A percentile compares a stretch with the other conserved stretches of the same genome.
phyloP scores from a whole-genome alignment of 1,139 yeast species.

The Protomyces macrosporus region DNA sequence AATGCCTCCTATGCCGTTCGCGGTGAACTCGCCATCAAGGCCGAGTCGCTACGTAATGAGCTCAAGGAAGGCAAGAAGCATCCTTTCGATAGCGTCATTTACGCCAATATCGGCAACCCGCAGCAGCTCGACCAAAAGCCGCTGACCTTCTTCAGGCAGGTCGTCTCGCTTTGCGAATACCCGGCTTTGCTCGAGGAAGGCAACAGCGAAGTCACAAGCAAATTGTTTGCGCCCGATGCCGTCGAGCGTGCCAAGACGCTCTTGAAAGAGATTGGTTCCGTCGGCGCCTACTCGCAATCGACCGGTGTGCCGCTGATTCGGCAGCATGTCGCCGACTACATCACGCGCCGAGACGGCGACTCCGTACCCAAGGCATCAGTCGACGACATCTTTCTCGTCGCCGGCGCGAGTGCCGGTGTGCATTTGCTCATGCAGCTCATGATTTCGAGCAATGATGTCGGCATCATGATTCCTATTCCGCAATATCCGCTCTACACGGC shows the following conservation, averaged over 20 bases:
- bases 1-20: slow-evolving; percentile 93
- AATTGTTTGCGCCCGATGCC: slow-evolving; percentile 63
- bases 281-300: slow-evolving; percentile 91
- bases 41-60: slow-evolving; percentile 69
- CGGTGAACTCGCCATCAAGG: slow-evolving; percentile 87
- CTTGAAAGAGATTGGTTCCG: slow-evolving; percentile 62
- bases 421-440: slow-evolving; percentile 65
- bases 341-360: slow-evolving; percentile 62
- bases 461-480: slow-evolving; percentile 91
- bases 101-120: slow-evolving; percentile 94
- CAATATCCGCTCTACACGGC: slow-evolving; percentile 97
- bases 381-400: slow-evolving; percentile 71
- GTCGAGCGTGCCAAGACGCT: slow-evolving; percentile 60
- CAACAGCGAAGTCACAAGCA: slow-evolving; percentile 34
- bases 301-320: slow-evolving; percentile 76
- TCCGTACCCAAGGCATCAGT: slow-evolving; percentile 49
- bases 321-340: slow-evolving; percentile 73
- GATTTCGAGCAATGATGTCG: slow-evolving; percentile 61
- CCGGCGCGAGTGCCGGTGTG: slow-evolving; percentile 93
- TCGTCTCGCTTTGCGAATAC: slow-evolving; percentile 74
- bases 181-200: slow-evolving; percentile 56
- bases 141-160: slow-evolving; percentile 90
- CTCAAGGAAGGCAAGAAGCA: slow-evolving; percentile 47
- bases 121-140: slow-evolving; percentile 94
- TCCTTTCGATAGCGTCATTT: slow-evolving; percentile 72